Percentiles rank a stretch among this genome's conserved stretches.
Evolutionary conservation across 441 rosid genomes (phyloP).

Genomic region (Pelargonium myrrhifolium): DNA sequence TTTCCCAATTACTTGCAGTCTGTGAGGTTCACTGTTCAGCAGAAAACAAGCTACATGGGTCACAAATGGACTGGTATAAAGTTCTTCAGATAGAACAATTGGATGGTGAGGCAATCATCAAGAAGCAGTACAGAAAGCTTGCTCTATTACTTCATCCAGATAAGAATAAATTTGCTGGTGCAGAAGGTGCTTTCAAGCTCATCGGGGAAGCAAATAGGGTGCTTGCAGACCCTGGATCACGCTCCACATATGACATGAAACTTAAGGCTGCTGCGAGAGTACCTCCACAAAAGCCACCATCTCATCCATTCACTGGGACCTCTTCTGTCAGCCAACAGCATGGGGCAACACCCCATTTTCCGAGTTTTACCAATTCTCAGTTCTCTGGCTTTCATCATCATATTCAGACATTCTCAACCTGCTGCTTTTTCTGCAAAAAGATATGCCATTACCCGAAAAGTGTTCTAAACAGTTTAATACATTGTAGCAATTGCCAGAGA

Average conservation of each 20-base stretch:
- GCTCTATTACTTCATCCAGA: constrained; percentile 60
- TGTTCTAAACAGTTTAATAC: constrained; percentile 26
- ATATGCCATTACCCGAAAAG: constrained; percentile 32
- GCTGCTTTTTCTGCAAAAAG: constrained; percentile 37
- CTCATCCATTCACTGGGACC: constrained; percentile 23
- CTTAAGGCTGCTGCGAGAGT: constrained; percentile 22
- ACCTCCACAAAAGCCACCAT: constrained; percentile 20
- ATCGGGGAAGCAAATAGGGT: constrained; percentile 53
- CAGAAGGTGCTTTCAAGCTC: constrained; percentile 66
- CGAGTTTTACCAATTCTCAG: constrained; percentile 14
- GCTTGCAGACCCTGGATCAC: constrained; percentile 36
- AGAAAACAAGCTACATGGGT: constrained; percentile 30
- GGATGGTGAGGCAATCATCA: constrained; percentile 43
- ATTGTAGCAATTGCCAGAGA: constrained; percentile 35
- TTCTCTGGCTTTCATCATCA: constrained; percentile 19
- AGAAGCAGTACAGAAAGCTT: constrained; percentile 61
- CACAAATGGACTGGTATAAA: constrained; percentile 51
- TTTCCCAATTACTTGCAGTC: constrained; percentile 35
- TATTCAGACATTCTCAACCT: constrained; percentile 45
- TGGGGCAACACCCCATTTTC: constrained; percentile 14
- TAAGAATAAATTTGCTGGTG: too few species aligned
- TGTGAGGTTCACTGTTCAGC: constrained; percentile 60
- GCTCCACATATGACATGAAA: constrained; percentile 41
- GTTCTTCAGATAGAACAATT: constrained; percentile 47
- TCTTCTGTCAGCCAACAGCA: constrained; percentile 17